Percentiles rank a stretch among this genome's conserved stretches.
phyloP scores from a whole-genome alignment of 2,329 filamentous ascomycete species.

The Diaporthe eres region DNA sequence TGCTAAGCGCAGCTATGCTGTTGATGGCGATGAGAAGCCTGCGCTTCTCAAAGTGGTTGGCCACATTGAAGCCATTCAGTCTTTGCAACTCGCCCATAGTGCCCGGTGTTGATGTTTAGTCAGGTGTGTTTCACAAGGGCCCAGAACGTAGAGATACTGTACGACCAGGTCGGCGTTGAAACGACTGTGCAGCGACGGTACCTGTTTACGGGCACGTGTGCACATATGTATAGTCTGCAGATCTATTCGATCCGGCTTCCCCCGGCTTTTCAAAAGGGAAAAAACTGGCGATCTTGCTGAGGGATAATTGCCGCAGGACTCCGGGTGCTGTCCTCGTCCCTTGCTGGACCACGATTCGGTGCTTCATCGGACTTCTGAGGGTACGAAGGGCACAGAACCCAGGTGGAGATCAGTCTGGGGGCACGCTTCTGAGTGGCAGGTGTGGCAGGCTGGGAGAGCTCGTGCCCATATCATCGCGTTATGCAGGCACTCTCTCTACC shows the following conservation, averaged over 20 bases:
- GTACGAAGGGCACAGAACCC: neutral
- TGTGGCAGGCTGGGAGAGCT: neutral
- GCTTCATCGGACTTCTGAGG: neutral
- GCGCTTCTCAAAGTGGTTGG: slow-evolving; percentile 68
- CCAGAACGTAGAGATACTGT: too few relatives aligned
- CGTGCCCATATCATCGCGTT: neutral
- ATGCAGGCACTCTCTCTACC: neutral
- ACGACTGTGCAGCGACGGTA: neutral
- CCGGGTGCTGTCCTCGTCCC: neutral
- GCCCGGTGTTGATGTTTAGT: neutral
- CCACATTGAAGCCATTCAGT: slow-evolving; percentile 52
- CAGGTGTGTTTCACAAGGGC: neutral
- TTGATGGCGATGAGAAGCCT: slow-evolving; percentile 73
- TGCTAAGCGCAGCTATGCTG: slow-evolving; percentile 73
- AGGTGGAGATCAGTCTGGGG: neutral
- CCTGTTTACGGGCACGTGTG: neutral
- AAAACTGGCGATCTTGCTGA: neutral
- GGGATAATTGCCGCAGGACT: neutral
- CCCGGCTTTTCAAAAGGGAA: neutral
- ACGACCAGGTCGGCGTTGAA: too few relatives aligned
- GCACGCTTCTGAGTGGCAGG: slow-evolving; percentile 1
- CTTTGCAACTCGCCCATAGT: slow-evolving; percentile 38
- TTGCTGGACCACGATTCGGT: neutral
- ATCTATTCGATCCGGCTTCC: neutral
- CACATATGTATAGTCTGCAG: neutral